These are phyloP conservation scores for Myriosclerotinia duriaeana DNA, from an alignment of 2,329 filamentous ascomycete species.

Conservation along the genomic window DNA sequence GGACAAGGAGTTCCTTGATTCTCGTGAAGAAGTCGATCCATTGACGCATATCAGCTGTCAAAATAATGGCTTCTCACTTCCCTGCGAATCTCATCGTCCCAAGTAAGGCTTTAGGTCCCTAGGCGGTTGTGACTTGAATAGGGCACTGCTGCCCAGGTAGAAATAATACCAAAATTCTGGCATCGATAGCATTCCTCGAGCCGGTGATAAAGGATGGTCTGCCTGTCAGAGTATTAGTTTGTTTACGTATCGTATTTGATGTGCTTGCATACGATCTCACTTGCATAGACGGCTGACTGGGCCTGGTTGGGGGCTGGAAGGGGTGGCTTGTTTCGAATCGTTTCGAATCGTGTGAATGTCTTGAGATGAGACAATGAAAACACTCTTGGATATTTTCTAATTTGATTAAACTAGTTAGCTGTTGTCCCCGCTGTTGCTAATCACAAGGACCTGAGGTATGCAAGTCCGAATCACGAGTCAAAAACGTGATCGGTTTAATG, in stretches of 20 bases:
- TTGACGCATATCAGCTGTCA: background rate
- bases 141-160: background rate
- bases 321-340: background rate
- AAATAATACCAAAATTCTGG: background rate
- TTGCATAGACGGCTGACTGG: constrained; percentile 20
- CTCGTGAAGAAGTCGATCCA: background rate
- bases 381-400: background rate
- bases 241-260: background rate
- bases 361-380: background rate
- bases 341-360: background rate
- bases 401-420: background rate
- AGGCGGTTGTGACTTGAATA: background rate
- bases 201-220: background rate
- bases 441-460: background rate
- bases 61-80: background rate
- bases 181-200: background rate
- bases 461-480: background rate
- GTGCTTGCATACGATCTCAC: constrained; percentile 17
- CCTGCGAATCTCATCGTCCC: background rate
- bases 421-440: background rate
- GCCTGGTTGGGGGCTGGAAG: background rate
- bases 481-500: background rate
- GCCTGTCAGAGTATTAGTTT: background rate
- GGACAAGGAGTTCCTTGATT: background rate
- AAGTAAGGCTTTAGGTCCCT: background rate